Evolutionary conservation across 306 rosid genomes (phyloP), one percentile per base, ranked within the genome.

Genomic region (Begonia peltatifolia): DNA sequence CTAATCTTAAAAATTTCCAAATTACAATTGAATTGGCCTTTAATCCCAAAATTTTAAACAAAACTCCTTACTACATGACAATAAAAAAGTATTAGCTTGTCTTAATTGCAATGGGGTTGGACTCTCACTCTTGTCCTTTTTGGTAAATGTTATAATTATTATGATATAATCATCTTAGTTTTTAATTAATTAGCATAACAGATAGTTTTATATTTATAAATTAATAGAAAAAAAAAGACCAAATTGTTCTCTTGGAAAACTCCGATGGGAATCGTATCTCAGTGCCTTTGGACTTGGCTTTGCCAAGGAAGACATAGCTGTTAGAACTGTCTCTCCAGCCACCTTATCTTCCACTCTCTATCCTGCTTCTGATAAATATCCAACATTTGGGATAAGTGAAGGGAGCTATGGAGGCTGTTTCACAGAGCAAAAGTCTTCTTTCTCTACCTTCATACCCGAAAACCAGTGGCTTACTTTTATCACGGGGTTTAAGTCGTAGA

Each of bases 391-490:
- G 58, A 22, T 75, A 51, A 54, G 51, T 17, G 41, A 54, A 64
- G 70, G 74, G 84, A 65, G 69, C 58, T 74, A 87, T 89, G 95
- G 87, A 75, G 41, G 83, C 84, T 60, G 76, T 80, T 66, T 65
- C 84, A 23, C 86, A 84, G 55, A 64, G 87, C 58, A 76, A 64
- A 70, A 87, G 95, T 61, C 87, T 88, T 67, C 71, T 84, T 55
- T 77, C 89, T 38, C 79, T 79, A 15, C 95, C 93, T 23, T 35
- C 72, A 54, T 77, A 76, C 60, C 97, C 81, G 66, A 79, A 59
- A 51, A 36, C 68, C 62, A 78, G 84, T 52, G 52, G 20, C 50
- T 68, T 70, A 1, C 46, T 55, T 13, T 59, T 82, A 43, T 83
- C 95, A 3, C 79, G 66, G 2, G 81, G 76, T 52, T 66, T 89